Evolutionary conservation across 2,329 filamentous ascomycete species (phyloP).

Genomic region (Tolypocladium ophioglossoides): DNA sequence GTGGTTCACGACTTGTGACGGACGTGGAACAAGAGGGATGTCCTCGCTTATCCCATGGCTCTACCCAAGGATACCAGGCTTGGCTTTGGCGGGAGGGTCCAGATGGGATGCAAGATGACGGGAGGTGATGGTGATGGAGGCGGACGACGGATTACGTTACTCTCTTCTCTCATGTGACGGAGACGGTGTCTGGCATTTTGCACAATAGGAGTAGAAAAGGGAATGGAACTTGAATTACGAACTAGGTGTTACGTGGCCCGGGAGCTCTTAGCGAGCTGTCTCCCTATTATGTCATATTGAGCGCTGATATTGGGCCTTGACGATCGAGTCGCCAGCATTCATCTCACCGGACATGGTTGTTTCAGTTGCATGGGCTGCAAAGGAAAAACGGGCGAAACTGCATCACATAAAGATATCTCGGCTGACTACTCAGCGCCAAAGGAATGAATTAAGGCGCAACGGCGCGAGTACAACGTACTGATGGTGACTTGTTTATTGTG

Average conservation of each 20-base stretch:
- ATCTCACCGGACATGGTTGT: neutral
- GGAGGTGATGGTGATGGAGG: conserved; percentile 6
- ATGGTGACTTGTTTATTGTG: too few species aligned
- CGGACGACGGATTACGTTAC: conserved; percentile 14
- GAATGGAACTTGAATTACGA: conserved; percentile 20
- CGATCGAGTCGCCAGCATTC: neutral
- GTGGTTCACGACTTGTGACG: neutral
- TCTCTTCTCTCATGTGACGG: conserved; percentile 12
- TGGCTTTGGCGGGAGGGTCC: conserved; percentile 2
- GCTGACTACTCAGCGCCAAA: neutral
- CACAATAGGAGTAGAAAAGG: conserved; percentile 26
- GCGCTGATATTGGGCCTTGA: neutral
- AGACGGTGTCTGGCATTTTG: conserved; percentile 23
- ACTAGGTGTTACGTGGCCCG: neutral
- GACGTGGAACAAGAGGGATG: conserved; percentile 2
- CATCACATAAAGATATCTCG: neutral
- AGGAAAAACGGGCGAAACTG: neutral
- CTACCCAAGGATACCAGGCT: conserved; percentile 3
- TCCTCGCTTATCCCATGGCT: neutral
- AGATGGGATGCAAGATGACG: conserved; percentile 4
- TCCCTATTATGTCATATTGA: neutral
- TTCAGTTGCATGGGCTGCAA: neutral
- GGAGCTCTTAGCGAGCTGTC: neutral
- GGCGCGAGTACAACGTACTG: neutral
- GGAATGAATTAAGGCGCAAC: neutral